A percentile compares a stretch with the other conserved stretches of the same genome.
These are phyloP conservation scores for Gautieria morchelliformis DNA, from an alignment of 768 basidiomycete genomes.

Conservation along the genomic window DNA sequence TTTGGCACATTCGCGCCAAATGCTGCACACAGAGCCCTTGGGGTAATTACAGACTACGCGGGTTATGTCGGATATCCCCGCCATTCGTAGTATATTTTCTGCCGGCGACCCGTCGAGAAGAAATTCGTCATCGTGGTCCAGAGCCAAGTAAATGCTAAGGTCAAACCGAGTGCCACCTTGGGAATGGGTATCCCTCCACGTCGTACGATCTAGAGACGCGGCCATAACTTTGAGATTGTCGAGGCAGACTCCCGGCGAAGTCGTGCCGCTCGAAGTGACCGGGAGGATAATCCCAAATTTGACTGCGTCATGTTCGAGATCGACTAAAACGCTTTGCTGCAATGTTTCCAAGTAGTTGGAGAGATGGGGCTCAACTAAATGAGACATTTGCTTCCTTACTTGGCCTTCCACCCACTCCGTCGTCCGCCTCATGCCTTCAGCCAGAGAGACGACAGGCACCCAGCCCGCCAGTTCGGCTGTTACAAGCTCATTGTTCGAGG, in stretches of 20 bases:
- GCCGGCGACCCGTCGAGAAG: constrained; percentile 28
- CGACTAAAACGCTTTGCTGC: constrained; percentile 28
- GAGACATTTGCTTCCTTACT: constrained; percentile 19
- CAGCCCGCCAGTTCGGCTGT: constrained; percentile 26
- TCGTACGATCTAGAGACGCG: constrained; percentile 34
- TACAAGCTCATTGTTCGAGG: constrained; percentile 39
- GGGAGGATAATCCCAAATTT: constrained; percentile 48
- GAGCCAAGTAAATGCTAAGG: constrained; percentile 40
- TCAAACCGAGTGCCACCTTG: constrained; percentile 24
- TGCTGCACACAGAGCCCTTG: constrained; percentile 38
- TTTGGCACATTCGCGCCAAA: constrained; percentile 44
- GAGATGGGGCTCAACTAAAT: constrained; percentile 3
- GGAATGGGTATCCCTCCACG: constrained; percentile 31
- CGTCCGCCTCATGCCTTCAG: constrained; percentile 39
- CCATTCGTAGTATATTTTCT: constrained; percentile 25
- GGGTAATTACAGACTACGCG: constrained; percentile 31
- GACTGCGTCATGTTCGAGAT: constrained; percentile 24
- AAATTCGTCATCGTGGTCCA: constrained; percentile 40
- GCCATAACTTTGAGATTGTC: constrained; percentile 33
- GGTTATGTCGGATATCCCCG: constrained; percentile 28
- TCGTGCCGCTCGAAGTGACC: constrained; percentile 40
- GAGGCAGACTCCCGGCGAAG: constrained; percentile 29
- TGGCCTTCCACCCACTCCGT: constrained; percentile 37
- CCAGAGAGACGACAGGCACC: constrained; percentile 31
- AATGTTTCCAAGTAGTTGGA: constrained; percentile 17